Evolutionary conservation across 129 eudicot species (phyloP).

Genomic region (Tagetes erecta): DNA sequence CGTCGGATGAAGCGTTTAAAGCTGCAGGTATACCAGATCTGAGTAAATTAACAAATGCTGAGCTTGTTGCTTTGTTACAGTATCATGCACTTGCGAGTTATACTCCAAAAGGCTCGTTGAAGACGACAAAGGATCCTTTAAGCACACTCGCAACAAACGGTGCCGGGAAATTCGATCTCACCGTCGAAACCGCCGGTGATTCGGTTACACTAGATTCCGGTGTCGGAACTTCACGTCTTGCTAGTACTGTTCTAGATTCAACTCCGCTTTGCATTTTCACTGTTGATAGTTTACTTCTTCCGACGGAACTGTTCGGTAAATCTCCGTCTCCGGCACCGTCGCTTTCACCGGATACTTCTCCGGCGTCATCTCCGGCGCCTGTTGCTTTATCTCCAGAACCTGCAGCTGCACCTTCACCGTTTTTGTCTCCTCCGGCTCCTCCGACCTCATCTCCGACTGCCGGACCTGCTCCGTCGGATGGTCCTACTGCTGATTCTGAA

Average conservation of each 20-base stretch:
- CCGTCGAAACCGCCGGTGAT: slow-evolving; percentile 65
- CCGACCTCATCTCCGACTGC: slow-evolving; percentile 30
- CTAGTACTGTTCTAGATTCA: slow-evolving; percentile 64
- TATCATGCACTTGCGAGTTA: slow-evolving; percentile 72
- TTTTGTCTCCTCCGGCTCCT: slow-evolving; percentile 39
- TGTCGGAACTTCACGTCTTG: slow-evolving; percentile 64
- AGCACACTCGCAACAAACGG: slow-evolving; percentile 72
- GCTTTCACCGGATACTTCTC: slow-evolving; percentile 55
- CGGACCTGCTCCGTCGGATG: slow-evolving; percentile 40
- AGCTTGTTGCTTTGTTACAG: slow-evolving; percentile 63
- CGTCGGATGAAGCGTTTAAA: slow-evolving; percentile 84
- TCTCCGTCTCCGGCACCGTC: slow-evolving; percentile 69
- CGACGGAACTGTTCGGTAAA: slow-evolving; percentile 50
- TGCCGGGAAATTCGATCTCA: slow-evolving; percentile 66
- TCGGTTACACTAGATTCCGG: slow-evolving; percentile 65
- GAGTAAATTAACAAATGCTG: slow-evolving; percentile 55
- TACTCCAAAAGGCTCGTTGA: slow-evolving; percentile 66
- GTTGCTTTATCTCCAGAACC: slow-evolving; percentile 34
- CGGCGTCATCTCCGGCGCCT: slow-evolving; percentile 49
- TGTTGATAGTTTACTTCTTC: slow-evolving; percentile 77
- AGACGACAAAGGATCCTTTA: slow-evolving; percentile 50
- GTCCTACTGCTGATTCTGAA: slow-evolving; percentile 38
- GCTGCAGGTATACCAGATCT: slow-evolving; percentile 67
- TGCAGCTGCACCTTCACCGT: slow-evolving; percentile 36
- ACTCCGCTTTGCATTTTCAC: slow-evolving; percentile 76